phyloP scores from a whole-genome alignment of 148 eudicot species.

The Arctostaphylos glauca region DNA sequence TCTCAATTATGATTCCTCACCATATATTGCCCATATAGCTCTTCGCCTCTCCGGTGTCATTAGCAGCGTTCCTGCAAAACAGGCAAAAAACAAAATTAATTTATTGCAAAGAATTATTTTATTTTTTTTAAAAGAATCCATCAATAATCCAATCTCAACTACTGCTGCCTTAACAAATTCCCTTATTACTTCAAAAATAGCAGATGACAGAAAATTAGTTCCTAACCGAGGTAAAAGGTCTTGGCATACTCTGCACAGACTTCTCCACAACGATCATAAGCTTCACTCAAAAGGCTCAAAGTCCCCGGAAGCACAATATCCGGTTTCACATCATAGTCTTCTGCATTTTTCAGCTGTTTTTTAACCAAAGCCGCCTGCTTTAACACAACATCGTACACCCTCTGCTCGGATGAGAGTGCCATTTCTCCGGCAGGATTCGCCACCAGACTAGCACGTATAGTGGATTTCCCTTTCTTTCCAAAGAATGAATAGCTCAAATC shows the following conservation, averaged over 20 bases:
- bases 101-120: neutral
- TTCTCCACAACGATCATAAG: slow-evolving; percentile 81
- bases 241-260: slow-evolving; percentile 88
- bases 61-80: slow-evolving; percentile 69
- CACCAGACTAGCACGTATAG: slow-evolving; percentile 57
- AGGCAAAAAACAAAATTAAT: neutral
- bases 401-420: slow-evolving; percentile 69
- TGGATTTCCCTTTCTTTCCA: slow-evolving; percentile 32
- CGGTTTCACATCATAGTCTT: slow-evolving; percentile 68
- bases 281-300: slow-evolving; percentile 61
- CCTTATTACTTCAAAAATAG: neutral
- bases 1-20: slow-evolving; percentile 33
- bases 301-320: slow-evolving; percentile 78
- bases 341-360: slow-evolving; percentile 43
- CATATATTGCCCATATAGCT: slow-evolving; percentile 99
- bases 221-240: slow-evolving; percentile 78
- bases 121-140: neutral
- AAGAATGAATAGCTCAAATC: slow-evolving; percentile 28
- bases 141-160: slow-evolving; percentile 16
- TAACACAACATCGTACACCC: slow-evolving; percentile 90
- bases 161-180: neutral
- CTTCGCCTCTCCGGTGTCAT: slow-evolving; percentile 91
- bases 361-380: slow-evolving; percentile 91
- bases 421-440: slow-evolving; percentile 76
- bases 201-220: slow-evolving; percentile 3